These are phyloP conservation scores for Clonostachys chloroleuca DNA, from an alignment of 2,329 filamentous ascomycete genomes.

Conservation along the genomic window DNA sequence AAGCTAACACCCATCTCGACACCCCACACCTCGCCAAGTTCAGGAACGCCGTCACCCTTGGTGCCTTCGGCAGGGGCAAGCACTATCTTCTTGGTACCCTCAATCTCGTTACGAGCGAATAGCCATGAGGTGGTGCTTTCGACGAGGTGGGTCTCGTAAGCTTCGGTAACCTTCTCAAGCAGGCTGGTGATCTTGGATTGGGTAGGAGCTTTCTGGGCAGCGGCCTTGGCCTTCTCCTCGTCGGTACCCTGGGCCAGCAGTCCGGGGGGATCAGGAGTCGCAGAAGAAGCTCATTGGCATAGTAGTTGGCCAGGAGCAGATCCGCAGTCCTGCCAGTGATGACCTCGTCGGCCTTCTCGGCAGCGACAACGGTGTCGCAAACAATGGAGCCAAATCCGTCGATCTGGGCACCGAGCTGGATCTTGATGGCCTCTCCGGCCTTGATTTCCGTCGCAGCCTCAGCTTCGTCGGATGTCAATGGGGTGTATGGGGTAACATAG, in stretches of 20 bases:
- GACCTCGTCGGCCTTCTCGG: conserved; percentile 55
- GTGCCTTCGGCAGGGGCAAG: conserved; percentile 79
- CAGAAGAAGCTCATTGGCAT: conserved; percentile 91
- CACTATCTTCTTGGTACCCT: conserved; percentile 97
- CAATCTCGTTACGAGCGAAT: conserved; percentile 96
- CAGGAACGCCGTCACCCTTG: conserved; percentile 86
- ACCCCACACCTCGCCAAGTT: conserved; percentile 93
- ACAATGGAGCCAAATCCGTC: conserved; percentile 96
- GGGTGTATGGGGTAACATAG: conserved; percentile 95
- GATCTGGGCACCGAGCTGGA: conserved; percentile 98
- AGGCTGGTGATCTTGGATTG: conserved; percentile 84
- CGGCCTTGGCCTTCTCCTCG: conserved; percentile 92
- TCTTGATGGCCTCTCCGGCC: conserved; percentile 86
- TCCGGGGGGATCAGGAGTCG: conserved; percentile 91
- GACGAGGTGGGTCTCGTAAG: conserved; percentile 87
- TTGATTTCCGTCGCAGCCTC: conserved; percentile 80
- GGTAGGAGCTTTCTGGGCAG: conserved; percentile 74
- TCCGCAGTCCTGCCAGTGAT: conserved; percentile 79
- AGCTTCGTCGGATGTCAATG: conserved; percentile 77
- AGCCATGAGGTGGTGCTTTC: conserved; percentile 98
- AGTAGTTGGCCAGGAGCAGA: conserved; percentile 85
- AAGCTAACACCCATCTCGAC: conserved; percentile 92
- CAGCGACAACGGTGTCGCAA: conserved; percentile 83
- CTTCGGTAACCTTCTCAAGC: conserved; percentile 86
- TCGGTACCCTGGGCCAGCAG: conserved; percentile 78